Conservation (phyloP, 2,329 filamentous ascomycete genomes). For the Fonsecaea nubica region DNA sequence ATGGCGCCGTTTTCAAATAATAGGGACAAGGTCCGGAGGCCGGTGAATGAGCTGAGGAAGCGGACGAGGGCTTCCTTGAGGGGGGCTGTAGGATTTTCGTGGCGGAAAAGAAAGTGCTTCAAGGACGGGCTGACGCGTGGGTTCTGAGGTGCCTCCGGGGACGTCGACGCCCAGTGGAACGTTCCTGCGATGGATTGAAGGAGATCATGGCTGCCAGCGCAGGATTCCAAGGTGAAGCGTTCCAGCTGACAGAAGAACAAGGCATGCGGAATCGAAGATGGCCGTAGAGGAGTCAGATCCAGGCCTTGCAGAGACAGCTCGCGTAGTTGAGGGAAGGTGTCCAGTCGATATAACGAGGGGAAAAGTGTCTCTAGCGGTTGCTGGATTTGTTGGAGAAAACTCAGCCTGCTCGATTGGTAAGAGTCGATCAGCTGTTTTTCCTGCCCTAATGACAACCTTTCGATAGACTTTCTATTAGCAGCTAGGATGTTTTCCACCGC, state of each 20-base stretch:
- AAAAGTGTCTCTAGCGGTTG: slow-evolving; percentile 35
- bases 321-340: slow-evolving; percentile 32
- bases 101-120: slow-evolving; percentile 38
- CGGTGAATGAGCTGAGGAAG: slow-evolving; percentile 39
- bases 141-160: slow-evolving; percentile 28
- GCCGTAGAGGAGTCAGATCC: slow-evolving; percentile 32
- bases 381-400: slow-evolving; percentile 27
- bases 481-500: slow-evolving; percentile 34
- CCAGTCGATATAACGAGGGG: slow-evolving; percentile 26
- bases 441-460: slow-evolving; percentile 38
- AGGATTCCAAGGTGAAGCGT: slow-evolving; percentile 37
- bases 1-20: slow-evolving; percentile 40
- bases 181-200: slow-evolving; percentile 31
- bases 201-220: slow-evolving; percentile 35
- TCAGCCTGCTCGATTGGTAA: slow-evolving; percentile 30
- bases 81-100: slow-evolving; percentile 34
- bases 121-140: slow-evolving; percentile 29
- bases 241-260: slow-evolving; percentile 36
- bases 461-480: slow-evolving; percentile 33
- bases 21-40: slow-evolving; percentile 37
- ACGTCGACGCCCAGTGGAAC: slow-evolving; percentile 34
- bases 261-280: slow-evolving; percentile 30
- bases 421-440: slow-evolving; percentile 37
- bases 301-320: slow-evolving; percentile 36
- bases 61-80: slow-evolving; percentile 35